Base-by-base conservation (phyloP, 768 basidiomycete species). In the Podaxis sp. region DNA sequence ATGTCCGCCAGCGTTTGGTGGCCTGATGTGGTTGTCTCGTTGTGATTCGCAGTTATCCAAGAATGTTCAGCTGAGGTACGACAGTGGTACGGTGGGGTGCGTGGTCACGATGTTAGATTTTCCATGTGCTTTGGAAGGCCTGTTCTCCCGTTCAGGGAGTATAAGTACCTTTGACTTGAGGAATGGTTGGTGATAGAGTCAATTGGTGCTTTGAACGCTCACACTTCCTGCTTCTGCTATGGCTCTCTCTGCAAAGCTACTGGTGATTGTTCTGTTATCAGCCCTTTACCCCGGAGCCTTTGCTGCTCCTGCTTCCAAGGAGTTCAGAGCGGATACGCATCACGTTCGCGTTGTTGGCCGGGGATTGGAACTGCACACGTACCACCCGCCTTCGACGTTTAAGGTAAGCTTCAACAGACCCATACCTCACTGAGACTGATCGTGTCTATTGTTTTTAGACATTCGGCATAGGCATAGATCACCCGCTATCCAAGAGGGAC, bases 371-470 rank as follows among this genome's bases (percentile, higher is more conserved):
- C 56, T 80, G 33, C 74, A 76, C 59, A 66, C 69, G 11, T 80
- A 71, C 72, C 75, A 79, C 66, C 78, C 78, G 6, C 66, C 64
- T 15, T 76, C 75, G 36, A 73, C 72, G 9, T 78, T 70, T 64
- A 70, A 79, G 71, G 78, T 75, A 57, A 51, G 66, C 52, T 15
- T 57, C 28, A n/a, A 48, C 33, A 33, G 33, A 33, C 33, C n/a
- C 13, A 38, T 33, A 40, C 36, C 17, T 52, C 6, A 9, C 15
- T 17, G 13, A 13, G 15, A 46, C 54, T 44, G 56, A 53, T 48
- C 40, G 55, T 46, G 12, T 38, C 8, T 5, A 9, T 39, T 40
- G 4, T 61, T 64, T 63, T 57, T 57, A 75, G 75, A 75, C 70
- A 24, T 75, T 72, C 56, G 73, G 70, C 40, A 60, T 65, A 1